Evolutionary conservation across 306 rosid species (phyloP).

Genomic region (Begonia loranthoides): DNA sequence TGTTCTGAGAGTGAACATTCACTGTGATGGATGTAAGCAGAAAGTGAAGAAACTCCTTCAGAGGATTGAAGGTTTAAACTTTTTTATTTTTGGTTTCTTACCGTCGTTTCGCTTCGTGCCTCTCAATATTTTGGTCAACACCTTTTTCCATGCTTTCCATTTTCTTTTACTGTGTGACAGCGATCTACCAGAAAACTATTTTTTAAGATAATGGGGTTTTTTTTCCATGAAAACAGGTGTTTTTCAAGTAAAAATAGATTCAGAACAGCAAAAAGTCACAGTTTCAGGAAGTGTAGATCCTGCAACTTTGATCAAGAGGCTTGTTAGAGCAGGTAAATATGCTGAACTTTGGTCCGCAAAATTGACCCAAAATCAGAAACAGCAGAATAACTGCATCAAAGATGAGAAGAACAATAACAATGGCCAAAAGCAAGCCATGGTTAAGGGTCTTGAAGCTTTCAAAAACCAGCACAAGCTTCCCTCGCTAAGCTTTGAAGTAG

Average conservation of each 20-base stretch:
- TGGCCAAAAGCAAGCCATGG: constrained; percentile 13
- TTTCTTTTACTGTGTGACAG: no score
- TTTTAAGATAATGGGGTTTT: not conserved
- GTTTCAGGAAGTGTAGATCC: constrained; percentile 72
- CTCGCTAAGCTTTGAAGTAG: constrained; percentile 37
- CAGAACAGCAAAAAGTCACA: constrained; percentile 78
- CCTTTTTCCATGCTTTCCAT: no score
- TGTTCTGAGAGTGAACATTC: constrained; percentile 80
- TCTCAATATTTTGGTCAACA: not conserved
- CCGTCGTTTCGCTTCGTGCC: not conserved
- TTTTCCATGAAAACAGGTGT: constrained; percentile 35
- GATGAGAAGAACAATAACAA: constrained; percentile 31
- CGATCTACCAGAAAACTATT: no score
- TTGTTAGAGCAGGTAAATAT: constrained; percentile 65
- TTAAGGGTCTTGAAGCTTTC: no score
- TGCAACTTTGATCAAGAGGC: constrained; percentile 56
- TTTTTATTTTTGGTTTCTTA: not conserved
- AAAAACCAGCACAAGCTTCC: constrained; percentile 23
- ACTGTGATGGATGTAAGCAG: constrained; percentile 99
- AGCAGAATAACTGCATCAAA: constrained; percentile 26
- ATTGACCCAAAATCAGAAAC: constrained; percentile 41
- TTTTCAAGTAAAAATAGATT: constrained; percentile 59
- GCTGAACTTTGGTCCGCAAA: constrained; percentile 73
- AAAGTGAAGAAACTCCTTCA: constrained; percentile 96
- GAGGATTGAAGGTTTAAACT: constrained; percentile 76